phyloP scores from a whole-genome alignment of 495 filamentous ascomycete species.

The Aspergillus conjunctus region DNA sequence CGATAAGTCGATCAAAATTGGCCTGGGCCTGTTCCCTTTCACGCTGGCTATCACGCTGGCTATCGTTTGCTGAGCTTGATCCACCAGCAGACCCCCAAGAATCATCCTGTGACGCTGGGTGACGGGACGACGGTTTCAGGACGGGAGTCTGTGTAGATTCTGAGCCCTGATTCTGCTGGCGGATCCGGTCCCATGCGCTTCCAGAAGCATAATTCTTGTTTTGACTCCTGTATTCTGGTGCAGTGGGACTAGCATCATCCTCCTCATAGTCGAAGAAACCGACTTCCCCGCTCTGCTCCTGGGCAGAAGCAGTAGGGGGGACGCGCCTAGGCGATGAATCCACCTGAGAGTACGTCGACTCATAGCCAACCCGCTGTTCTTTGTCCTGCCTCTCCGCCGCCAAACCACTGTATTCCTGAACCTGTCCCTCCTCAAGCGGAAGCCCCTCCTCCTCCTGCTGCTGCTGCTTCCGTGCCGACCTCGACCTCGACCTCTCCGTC shows the following conservation, averaged over 20 bases:
- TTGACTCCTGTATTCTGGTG: conserved; percentile 35
- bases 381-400: neutral
- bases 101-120: neutral
- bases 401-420: neutral
- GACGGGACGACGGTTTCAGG: neutral
- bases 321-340: neutral
- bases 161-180: conserved; percentile 30
- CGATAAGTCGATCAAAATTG: conserved; percentile 47
- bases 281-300: neutral
- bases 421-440: conserved; percentile 9
- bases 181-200: conserved; percentile 48
- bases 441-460: conserved; percentile 5
- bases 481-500: conserved; percentile 14
- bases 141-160: neutral
- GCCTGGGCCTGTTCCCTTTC: conserved; percentile 43
- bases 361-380: conserved; percentile 4
- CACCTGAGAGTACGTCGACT: neutral
- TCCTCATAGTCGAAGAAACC: conserved; percentile 39
- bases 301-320: neutral
- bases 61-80: neutral
- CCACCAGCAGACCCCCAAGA: neutral
- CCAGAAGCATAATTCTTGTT: conserved; percentile 20
- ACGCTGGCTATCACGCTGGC: too few species aligned
- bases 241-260: conserved; percentile 47
- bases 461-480: conserved; percentile 14